Conservation (phyloP, 768 basidiomycete genomes). For the Gloeopeniophorella convolvens region DNA sequence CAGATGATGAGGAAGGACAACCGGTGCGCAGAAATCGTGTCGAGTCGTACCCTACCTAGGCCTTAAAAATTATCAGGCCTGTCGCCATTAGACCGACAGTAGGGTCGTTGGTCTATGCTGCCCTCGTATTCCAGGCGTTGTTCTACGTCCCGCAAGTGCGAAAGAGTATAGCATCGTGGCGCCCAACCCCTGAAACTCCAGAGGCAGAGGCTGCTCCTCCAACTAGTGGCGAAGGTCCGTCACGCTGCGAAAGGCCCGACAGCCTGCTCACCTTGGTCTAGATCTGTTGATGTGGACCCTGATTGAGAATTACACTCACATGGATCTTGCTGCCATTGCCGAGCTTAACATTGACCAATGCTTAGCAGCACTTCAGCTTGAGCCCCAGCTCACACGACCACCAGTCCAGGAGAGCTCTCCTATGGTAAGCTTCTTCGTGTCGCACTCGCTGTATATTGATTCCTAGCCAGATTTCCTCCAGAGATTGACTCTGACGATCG, state of each 20-base stretch:
- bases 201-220: conserved; percentile 25
- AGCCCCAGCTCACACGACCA: conserved; percentile 32
- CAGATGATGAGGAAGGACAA: conserved; percentile 49
- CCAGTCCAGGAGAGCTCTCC: conserved; percentile 38
- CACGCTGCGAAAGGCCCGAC: conserved; percentile 22
- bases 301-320: conserved; percentile 60
- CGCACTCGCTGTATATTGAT: conserved; percentile 11
- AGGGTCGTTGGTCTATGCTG: conserved; percentile 48
- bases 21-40: conserved; percentile 36
- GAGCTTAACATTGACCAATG: conserved; percentile 49
- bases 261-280: conserved; percentile 21
- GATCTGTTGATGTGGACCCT: conserved; percentile 49
- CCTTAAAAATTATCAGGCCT: conserved; percentile 39
- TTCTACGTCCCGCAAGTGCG: conserved; percentile 71
- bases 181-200: conserved; percentile 7
- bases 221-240: conserved; percentile 32
- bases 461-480: conserved; percentile 43
- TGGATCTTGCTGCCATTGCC: conserved; percentile 58
- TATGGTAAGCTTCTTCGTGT: conserved; percentile 8
- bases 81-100: conserved; percentile 58
- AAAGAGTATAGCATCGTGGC: conserved; percentile 33
- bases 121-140: conserved; percentile 56
- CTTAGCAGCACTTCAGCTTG: conserved; percentile 41
- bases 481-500: conserved; percentile 37
- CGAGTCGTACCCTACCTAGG: not conserved